Evolutionary conservation across 306 rosid species (phyloP).

Genomic region (Pyrus betulifolia): DNA sequence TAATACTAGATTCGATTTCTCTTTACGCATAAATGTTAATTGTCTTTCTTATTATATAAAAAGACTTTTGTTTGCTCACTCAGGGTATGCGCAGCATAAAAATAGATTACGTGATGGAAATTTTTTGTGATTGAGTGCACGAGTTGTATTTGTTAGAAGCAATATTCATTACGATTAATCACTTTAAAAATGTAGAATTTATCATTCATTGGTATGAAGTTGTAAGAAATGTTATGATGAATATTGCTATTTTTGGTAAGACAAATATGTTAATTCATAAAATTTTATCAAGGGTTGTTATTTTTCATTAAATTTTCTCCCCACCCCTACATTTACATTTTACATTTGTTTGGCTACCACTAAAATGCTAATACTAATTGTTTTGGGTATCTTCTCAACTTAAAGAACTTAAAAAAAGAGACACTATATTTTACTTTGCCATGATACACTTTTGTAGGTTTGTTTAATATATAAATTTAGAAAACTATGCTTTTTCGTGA

Average conservation of each 20-base stretch:
- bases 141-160: not conserved
- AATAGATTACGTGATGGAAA: rapidly evolving
- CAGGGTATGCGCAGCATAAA: rapidly evolving
- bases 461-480: not conserved
- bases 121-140: too few relatives aligned
- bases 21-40: not conserved
- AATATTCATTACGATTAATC: not conserved
- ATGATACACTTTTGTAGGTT: not conserved
- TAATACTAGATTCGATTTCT: rapidly evolving
- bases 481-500: not conserved
- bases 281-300: not conserved
- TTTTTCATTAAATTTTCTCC: not conserved
- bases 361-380: not conserved
- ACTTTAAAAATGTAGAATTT: not conserved
- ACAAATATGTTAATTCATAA: not conserved
- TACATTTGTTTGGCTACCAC: not conserved
- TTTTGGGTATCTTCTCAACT: not conserved
- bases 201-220: not conserved
- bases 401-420: not conserved
- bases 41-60: too few relatives aligned
- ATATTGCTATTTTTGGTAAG: not conserved
- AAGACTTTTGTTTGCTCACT: too few relatives aligned
- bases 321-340: not conserved
- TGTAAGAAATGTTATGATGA: not conserved
- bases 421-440: not conserved